Percentiles rank a stretch among this genome's conserved stretches.
Conservation (phyloP, 2,329 filamentous ascomycete species). For the Pestalotiopsis sp. region DNA sequence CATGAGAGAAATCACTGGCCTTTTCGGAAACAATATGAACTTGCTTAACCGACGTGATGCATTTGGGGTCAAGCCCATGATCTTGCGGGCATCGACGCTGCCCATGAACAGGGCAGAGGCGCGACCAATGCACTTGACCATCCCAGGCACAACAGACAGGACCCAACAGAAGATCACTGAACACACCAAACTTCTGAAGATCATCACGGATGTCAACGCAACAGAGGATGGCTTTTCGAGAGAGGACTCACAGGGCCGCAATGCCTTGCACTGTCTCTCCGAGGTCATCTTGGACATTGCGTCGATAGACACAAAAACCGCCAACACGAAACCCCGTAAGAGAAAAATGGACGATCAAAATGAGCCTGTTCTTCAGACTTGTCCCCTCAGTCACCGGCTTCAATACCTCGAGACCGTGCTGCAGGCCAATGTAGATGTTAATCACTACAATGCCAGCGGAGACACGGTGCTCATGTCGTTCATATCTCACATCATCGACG, state of each 20-base stretch:
- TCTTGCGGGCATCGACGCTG: constrained; percentile 18
- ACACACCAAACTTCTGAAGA: constrained; percentile 38
- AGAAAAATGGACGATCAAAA: constrained; percentile 36
- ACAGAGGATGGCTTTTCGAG: constrained; percentile 27
- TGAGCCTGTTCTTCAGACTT: constrained; percentile 18
- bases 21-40: constrained; percentile 28
- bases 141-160: constrained; percentile 21
- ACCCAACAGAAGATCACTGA: constrained; percentile 24
- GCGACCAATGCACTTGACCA: constrained; percentile 20
- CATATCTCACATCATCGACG: constrained; percentile 46
- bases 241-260: constrained; percentile 52
- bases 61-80: constrained; percentile 39
- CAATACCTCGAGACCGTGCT: constrained; percentile 35
- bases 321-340: constrained; percentile 39
- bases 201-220: constrained; percentile 35
- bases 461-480: constrained; percentile 61
- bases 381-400: constrained; percentile 19
- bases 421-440: constrained; percentile 44
- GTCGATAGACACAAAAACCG: constrained; percentile 27
- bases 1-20: constrained; percentile 20
- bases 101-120: constrained; percentile 8
- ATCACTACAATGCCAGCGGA: constrained; percentile 55
- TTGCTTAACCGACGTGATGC: constrained; percentile 49
- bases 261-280: constrained; percentile 62
- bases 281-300: constrained; percentile 47